Evolutionary conservation across 2,329 filamentous ascomycete genomes (phyloP), one percentile per base, ranked within the genome.

Genomic region (Arachnomyces sp.): DNA sequence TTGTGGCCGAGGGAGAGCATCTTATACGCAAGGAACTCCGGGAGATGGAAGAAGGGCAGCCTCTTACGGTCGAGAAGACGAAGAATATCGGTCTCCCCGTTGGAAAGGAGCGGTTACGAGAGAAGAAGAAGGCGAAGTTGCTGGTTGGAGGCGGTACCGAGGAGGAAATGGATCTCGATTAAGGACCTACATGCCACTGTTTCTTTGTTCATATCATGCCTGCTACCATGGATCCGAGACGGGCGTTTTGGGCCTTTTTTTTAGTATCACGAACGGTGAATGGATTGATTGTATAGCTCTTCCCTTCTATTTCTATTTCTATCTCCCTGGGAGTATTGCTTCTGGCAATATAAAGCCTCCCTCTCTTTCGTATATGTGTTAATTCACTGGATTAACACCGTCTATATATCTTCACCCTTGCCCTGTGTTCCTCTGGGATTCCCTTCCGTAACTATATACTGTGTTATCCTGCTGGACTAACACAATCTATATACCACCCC

Each of bases 1-100:
- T 96, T 50, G 89, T 98, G 38, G 82, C 81, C 52, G 80, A 92
- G 71, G 90, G 94, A 67, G 81, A 88, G 71, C 92, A 98, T 68
- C 74, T 98, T 64, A 77, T 98, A 55, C 87, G 86, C 53, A 76
- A 82, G 53, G 75, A 76, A 52, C 68, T 76, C 56, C 67, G 75
- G 58, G 71, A 72, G 52, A 71, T 73, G 62, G 73, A 76, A 56
- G 67, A 43, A 8, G 40, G 47, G 7, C 43, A 54, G 25, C 54
- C 58, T 15, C 44, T 64, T 48, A 56, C 54, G 15, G 49, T 54
- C 43, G 61, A 63, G 43, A 49, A 55, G 31, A 51, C 49, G 45
- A 66, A 61, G 57, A 49, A 54, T 43, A 41, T 56, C 34, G 56
- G 53, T 50, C 56, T 56, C 39, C 57, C 66, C 4, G 53, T 65